Conservation (phyloP, 768 basidiomycete genomes). For the Lactifluus piperatus region DNA sequence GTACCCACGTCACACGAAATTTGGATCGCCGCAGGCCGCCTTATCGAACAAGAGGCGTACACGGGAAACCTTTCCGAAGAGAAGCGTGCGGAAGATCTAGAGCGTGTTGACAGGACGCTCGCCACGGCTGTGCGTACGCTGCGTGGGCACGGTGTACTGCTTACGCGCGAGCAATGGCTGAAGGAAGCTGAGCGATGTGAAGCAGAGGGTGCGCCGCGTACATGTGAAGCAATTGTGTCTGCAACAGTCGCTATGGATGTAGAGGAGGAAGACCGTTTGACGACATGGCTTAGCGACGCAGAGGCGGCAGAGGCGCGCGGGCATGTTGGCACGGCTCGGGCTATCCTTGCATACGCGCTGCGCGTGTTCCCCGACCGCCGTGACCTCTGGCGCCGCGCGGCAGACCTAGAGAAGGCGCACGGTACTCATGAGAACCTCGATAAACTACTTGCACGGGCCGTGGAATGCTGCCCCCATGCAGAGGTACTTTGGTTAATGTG, state of each 20-base stretch:
- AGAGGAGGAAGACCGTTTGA: slow-evolving; percentile 88
- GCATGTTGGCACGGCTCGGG: slow-evolving; percentile 74
- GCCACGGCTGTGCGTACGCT: slow-evolving; percentile 74
- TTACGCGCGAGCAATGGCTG: slow-evolving; percentile 90
- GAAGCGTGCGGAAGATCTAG: slow-evolving; percentile 54
- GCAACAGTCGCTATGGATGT: slow-evolving; percentile 90
- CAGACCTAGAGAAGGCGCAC: slow-evolving; percentile 87
- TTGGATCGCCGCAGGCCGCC: slow-evolving; percentile 93
- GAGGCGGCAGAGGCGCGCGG: slow-evolving; percentile 70
- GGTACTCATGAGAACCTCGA: slow-evolving; percentile 80
- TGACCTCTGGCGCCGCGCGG: slow-evolving; percentile 84
- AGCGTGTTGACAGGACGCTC: slow-evolving; percentile 81
- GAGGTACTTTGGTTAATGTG: slow-evolving; percentile 98
- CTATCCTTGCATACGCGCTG: slow-evolving; percentile 84
- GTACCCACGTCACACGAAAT: slow-evolving; percentile 97
- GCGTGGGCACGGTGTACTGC: slow-evolving; percentile 72
- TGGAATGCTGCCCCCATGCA: slow-evolving; percentile 87
- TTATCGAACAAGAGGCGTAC: slow-evolving; percentile 79
- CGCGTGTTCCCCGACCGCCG: slow-evolving; percentile 84
- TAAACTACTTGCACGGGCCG: slow-evolving; percentile 72
- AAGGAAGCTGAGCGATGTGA: slow-evolving; percentile 93
- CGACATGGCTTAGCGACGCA: slow-evolving; percentile 88
- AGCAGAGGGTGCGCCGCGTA: slow-evolving; percentile 70
- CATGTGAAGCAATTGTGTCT: slow-evolving; percentile 91
- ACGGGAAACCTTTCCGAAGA: slow-evolving; percentile 40